Conservation (phyloP, 768 basidiomycete species). For the Russula emetica region DNA sequence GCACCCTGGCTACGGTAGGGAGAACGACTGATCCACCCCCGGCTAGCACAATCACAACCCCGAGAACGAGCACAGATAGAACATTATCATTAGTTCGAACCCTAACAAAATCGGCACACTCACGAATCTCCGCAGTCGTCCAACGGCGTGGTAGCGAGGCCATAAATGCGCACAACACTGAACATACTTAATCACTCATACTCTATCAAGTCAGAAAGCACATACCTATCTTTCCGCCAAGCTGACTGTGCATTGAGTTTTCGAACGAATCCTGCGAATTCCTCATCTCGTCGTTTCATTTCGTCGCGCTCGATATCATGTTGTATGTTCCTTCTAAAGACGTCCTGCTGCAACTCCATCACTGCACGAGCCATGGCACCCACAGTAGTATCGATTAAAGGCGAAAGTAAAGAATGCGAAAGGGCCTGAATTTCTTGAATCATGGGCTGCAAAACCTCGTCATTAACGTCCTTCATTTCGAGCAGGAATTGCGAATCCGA, state of each 20-base stretch:
- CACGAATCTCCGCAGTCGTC: neutral
- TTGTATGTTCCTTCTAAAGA: neutral
- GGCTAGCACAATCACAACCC: neutral
- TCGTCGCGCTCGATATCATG: constrained; percentile 8
- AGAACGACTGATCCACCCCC: neutral
- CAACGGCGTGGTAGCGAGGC: neutral
- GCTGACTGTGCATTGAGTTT: constrained; percentile 3
- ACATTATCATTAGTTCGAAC: neutral
- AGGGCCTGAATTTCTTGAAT: neutral
- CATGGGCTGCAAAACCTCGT: constrained; percentile 6
- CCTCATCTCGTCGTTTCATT: neutral
- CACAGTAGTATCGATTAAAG: constrained; percentile 8
- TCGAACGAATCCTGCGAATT: constrained; percentile 9
- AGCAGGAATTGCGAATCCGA: constrained; percentile 19
- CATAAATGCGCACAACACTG: constrained; percentile 2
- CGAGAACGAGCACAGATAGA: too few relatives aligned
- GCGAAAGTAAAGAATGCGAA: constrained; percentile 6
- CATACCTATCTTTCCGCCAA: constrained; percentile 11
- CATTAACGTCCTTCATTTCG: neutral
- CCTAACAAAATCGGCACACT: neutral
- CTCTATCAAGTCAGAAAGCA: neutral
- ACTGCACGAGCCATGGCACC: constrained; percentile 5
- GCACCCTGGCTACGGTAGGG: neutral
- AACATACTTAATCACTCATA: neutral
- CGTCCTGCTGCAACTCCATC: constrained; percentile 11